These are phyloP conservation scores for Quercus alba DNA, from an alignment of 306 rosid genomes.

Conservation along the genomic window DNA sequence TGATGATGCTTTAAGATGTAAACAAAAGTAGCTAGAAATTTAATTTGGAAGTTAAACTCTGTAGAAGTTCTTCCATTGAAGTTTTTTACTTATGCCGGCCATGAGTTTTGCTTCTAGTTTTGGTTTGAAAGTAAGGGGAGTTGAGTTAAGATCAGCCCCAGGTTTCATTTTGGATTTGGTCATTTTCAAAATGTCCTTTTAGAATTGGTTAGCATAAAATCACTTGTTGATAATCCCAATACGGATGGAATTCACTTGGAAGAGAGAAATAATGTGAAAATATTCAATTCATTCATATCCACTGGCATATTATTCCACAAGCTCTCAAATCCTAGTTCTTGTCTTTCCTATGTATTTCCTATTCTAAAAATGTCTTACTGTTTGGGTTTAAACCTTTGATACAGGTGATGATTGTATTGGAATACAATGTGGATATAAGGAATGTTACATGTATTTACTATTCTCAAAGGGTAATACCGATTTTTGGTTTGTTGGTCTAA, in stretches of 20 bases:
- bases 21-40: too few species aligned
- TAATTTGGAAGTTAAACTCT: too few species aligned
- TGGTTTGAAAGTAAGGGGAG: conserved; percentile 14
- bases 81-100: neutral
- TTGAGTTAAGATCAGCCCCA: conserved; percentile 40
- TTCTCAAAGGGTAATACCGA: neutral
- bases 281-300: neutral
- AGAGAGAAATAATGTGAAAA: conserved; percentile 29
- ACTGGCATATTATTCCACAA: neutral
- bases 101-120: too few species aligned
- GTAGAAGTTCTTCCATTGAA: too few species aligned
- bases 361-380: neutral
- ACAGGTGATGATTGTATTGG: too few species aligned
- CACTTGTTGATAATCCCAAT: conserved; percentile 41
- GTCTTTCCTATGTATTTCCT: neutral
- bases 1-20: too few species aligned
- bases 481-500: too few species aligned
- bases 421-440: too few species aligned
- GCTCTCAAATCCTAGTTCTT: neutral
- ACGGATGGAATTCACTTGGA: conserved; percentile 61
- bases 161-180: conserved; percentile 39
- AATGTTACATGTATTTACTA: neutral
- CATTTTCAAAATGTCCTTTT: conserved; percentile 32
- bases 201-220: conserved; percentile 23
- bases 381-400: neutral